These are phyloP conservation scores for Circinella umbellata DNA, from an alignment of 371 early-diverging fungal species.

Conservation along the genomic window DNA sequence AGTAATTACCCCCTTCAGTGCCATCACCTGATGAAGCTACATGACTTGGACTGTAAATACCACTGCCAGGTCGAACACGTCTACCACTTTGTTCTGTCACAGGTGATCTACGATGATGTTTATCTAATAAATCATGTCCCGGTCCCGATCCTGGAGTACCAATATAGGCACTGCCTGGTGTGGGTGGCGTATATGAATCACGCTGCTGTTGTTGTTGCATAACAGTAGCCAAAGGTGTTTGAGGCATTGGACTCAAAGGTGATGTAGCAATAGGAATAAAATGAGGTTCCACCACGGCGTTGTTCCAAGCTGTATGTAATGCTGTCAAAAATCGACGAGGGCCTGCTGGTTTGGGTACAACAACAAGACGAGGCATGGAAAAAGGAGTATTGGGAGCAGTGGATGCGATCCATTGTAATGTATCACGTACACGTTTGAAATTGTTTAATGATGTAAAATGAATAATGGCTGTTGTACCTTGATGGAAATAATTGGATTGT, in stretches of 20 bases:
- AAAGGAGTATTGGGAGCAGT: constrained; percentile 15
- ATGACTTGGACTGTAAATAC: constrained; percentile 24
- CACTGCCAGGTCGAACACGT: constrained; percentile 19
- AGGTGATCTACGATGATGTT: constrained; percentile 21
- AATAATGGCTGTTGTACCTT: constrained; percentile 57
- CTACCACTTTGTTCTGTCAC: constrained; percentile 1
- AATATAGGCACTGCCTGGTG: constrained; percentile 19
- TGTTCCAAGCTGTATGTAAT: constrained; percentile 65
- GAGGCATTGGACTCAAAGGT: constrained; percentile 43
- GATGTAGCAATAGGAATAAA: constrained; percentile 71
- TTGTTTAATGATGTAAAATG: constrained; percentile 65
- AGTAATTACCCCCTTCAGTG: constrained; percentile 17
- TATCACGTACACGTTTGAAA: constrained; percentile 63
- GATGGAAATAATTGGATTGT: constrained; percentile 25
- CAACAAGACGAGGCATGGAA: constrained; percentile 60
- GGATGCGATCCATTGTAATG: constrained; percentile 41
- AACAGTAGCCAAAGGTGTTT: constrained; percentile 17
- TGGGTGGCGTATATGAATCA: constrained; percentile 16
- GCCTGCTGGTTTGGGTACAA: constrained; percentile 74
- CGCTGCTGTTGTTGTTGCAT: constrained; percentile 10
- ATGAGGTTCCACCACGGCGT: constrained; percentile 60
- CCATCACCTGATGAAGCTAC: background rate
- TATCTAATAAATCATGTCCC: constrained; percentile 1
- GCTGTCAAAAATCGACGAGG: constrained; percentile 69
- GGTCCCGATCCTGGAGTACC: constrained; percentile 15